Evolutionary conservation across 2,329 filamentous ascomycete species (phyloP), one percentile per base, ranked within the genome.

Genomic region (Colletotrichum truncatum): DNA sequence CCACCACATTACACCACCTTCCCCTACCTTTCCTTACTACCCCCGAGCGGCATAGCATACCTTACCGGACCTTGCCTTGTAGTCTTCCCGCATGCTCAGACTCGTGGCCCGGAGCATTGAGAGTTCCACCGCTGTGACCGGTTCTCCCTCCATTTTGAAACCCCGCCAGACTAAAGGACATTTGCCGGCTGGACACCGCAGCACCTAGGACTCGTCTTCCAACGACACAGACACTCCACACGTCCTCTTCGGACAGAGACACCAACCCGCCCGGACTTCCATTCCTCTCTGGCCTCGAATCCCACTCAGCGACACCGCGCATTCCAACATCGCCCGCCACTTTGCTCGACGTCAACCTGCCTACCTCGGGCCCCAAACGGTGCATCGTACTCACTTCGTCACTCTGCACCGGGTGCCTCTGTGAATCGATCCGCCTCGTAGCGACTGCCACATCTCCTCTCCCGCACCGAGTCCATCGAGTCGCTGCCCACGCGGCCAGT

Each of bases 81-180:
- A 43, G 16, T 9, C 34, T 41, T 59, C 36, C 30, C 36, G 34
- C 46, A 45, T 28, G 21, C 45, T 59, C 30, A 49, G 49, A 46
- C 45, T 65, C 36, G 36, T 43, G 57, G 49, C 36, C 36, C 43
- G 18, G 57, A 51, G 63, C 57, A 66, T 64, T 66, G 52, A 66
- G 30, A 53, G 59, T 64, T 53, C 45, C 64, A 66, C 60, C 38
- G 48, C 64, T 65, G 64, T 53, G 60, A 66, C 64, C 64, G 60
- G 43, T 51, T 52, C 59, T 48, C 39, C 30, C 23, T 66, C 39
- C 68, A 72, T 72, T 68, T 71, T 75, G 73, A 75, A 74, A 74
- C 73, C 73, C 72, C 72, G 70, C 71, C 71, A 71, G 73, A 64
- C 55, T 53, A 41, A 52, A 57, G 54, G 36, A 36, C 61, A 30